These are phyloP conservation scores for Sherardia arvensis DNA, from an alignment of 257 asterid genomes.

Conservation along the genomic window DNA sequence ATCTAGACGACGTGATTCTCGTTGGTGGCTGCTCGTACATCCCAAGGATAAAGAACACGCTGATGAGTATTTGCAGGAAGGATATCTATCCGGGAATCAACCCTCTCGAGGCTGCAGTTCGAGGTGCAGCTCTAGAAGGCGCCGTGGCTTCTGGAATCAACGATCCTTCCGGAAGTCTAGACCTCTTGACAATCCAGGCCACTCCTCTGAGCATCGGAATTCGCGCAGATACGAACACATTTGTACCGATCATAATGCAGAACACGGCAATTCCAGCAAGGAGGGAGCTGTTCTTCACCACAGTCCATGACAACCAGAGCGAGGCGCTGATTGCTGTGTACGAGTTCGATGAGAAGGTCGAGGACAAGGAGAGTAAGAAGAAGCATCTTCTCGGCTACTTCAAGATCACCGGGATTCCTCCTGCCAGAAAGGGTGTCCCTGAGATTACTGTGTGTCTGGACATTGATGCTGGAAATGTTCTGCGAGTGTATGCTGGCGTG, in stretches of 20 bases:
- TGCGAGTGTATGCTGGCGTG: constrained; percentile 58
- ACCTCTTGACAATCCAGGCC: constrained; percentile 62
- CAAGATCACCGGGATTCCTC: constrained; percentile 64
- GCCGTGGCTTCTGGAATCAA: constrained; percentile 70
- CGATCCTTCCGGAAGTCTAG: constrained; percentile 71
- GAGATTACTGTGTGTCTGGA: constrained; percentile 70
- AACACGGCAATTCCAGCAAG: constrained; percentile 59
- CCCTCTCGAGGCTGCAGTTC: constrained; percentile 71
- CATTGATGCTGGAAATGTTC: constrained; percentile 51
- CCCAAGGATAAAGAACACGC: constrained; percentile 37
- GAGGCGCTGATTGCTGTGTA: constrained; percentile 70
- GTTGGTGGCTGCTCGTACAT: constrained; percentile 80
- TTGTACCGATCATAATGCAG: constrained; percentile 47
- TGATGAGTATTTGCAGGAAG: constrained; percentile 27
- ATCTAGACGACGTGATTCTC: constrained; percentile 53
- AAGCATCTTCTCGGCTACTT: constrained; percentile 68
- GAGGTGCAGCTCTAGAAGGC: constrained; percentile 86
- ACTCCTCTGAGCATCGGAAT: constrained; percentile 65
- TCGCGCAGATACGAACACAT: constrained; percentile 44
- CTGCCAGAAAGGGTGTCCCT: constrained; percentile 63
- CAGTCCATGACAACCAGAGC: constrained; percentile 52
- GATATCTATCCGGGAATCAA: constrained; percentile 41
- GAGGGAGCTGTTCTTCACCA: constrained; percentile 52
- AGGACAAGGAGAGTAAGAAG: constrained; percentile 32
- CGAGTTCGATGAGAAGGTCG: constrained; percentile 45